Base-by-base conservation (phyloP, 768 basidiomycete genomes). In the Mycena maculata region DNA sequence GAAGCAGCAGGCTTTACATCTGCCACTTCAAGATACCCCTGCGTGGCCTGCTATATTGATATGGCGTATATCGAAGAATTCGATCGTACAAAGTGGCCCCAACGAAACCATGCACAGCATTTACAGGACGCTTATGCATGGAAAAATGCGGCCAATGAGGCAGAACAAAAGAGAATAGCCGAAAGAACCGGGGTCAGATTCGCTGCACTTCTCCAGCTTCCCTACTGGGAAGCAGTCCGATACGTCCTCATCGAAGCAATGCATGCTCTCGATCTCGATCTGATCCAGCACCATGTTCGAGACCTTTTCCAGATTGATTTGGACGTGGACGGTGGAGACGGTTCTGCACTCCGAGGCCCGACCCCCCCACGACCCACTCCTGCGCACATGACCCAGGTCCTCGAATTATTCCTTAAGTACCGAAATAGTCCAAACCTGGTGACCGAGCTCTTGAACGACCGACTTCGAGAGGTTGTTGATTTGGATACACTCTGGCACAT, bases 261-360 rank as follows among this genome's bases (percentile, higher is more conserved):
- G 82, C 84, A 85, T 65, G 77, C 74, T 20, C 70, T 84, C 0
- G 76, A 79, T 41, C 75, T 83, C 1, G 79, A 80, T 10, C 52
- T 76, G 1, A 60, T 81, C 5, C 68, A 75, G 23, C 72, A 77
- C 23, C 82, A 84, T 55, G 77, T 74, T 47, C 72, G 74, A 6
- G 53, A 67, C 2, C 44, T 79, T 1, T 75, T 72, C 54, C 57
- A 64, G 5, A 73, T 77, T 25, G 72, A 78, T 54, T 36, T 73
- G 22, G 63, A 49, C 10, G 25, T 28, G 2, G 48, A 49, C 18
- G 71, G 67, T 2, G 67, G 63, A 7, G 68, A 71, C 55, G 67
- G 62, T 5, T 57, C 57, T 18, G 68, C 53, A 31, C 60, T 23
- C 20, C 38, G 64, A 39, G 50, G 39, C 1, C 8, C 38, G 4